Percentiles rank a stretch among this genome's conserved stretches.
Conservation (phyloP, 73 alveolate species). For the Paramecium primaurelia region DNA sequence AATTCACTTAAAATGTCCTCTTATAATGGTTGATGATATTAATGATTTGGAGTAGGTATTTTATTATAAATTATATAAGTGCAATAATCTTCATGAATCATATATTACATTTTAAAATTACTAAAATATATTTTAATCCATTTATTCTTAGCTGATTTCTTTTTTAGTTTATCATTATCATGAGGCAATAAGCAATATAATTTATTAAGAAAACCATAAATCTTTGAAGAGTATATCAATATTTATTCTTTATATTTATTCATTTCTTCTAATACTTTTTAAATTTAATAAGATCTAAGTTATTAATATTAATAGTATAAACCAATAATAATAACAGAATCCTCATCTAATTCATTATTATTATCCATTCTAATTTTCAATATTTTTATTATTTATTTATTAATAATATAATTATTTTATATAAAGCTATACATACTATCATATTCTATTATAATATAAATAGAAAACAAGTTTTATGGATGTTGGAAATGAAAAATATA, state of each 20-base stretch:
- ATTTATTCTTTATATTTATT: neutral
- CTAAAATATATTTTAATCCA: neutral
- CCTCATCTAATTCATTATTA: neutral
- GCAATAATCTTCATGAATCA: neutral
- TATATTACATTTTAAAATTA: neutral
- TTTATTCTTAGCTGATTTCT: neutral
- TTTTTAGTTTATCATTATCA: neutral
- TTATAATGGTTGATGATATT: neutral
- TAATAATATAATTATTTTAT: neutral
- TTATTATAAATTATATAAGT: neutral
- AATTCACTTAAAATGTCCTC: neutral
- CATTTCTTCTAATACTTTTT: neutral
- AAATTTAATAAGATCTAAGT: neutral
- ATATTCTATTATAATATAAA: neutral
- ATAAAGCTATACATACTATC: no score
- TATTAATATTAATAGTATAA: neutral
- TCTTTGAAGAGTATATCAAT: neutral
- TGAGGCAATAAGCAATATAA: neutral
- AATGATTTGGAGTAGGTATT: neutral
- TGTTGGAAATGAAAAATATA: neutral
- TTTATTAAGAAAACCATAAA: neutral
- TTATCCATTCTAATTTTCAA: neutral
- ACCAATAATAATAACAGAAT: neutral
- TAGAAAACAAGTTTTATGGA: no score
- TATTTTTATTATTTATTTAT: neutral